A percentile compares a stretch with the other conserved stretches of the same genome.
Evolutionary conservation across 2,329 filamentous ascomycete species (phyloP).

Genomic region (Aplosporella prunicola): DNA sequence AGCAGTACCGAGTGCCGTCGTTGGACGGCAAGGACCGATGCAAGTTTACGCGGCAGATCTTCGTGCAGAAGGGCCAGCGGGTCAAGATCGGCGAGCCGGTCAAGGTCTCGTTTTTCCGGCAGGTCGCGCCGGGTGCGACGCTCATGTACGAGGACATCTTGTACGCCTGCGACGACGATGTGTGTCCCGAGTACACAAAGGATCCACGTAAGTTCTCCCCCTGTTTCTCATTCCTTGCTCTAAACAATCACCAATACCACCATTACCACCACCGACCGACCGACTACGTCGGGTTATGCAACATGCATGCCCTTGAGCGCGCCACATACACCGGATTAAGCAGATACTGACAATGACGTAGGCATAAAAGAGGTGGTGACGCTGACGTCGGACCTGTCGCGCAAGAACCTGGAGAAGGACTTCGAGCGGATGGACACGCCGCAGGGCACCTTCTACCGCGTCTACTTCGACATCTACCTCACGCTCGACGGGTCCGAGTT

Average conservation of each 20-base stretch:
- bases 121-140: conserved; percentile 91
- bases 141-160: conserved; percentile 99
- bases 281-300: background rate
- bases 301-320: background rate
- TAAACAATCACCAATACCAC: too few species aligned
- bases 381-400: conserved; percentile 88
- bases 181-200: conserved; percentile 97
- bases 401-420: conserved; percentile 98
- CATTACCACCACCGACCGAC: background rate
- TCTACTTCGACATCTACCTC: conserved; percentile 65
- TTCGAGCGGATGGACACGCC: conserved; percentile 99
- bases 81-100: conserved; percentile 99
- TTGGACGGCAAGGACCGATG: conserved; percentile 95
- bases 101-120: conserved; percentile 97
- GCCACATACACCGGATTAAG: too few species aligned
- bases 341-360: conserved; percentile 30
- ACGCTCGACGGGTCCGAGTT: conserved; percentile 96
- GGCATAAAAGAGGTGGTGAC: conserved; percentile 99
- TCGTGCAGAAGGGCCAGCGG: conserved; percentile 95
- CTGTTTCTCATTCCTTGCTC: background rate
- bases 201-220: conserved; percentile 74
- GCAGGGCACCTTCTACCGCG: conserved; percentile 61
- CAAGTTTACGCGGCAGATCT: conserved; percentile 98
- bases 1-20: conserved; percentile 93
- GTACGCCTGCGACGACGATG: conserved; percentile 95